Conservation (phyloP, 495 filamentous ascomycete species). For the Trichoderma parareesei region DNA sequence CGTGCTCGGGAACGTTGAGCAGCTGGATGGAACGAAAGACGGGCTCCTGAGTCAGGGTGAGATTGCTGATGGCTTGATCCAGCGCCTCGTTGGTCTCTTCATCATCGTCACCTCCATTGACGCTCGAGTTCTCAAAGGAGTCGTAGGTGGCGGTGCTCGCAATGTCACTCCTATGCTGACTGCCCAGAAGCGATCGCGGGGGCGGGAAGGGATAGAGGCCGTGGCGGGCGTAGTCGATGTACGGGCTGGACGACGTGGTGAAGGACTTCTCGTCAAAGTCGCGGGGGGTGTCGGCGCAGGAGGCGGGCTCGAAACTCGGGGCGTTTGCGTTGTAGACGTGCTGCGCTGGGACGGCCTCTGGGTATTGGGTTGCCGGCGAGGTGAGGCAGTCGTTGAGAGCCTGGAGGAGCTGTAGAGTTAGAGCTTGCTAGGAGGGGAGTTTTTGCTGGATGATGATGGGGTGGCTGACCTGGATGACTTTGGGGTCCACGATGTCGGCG, state of each 20-base stretch:
- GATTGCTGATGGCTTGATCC: background rate
- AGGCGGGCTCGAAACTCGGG: background rate
- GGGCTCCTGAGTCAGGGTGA: background rate
- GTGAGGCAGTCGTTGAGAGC: background rate
- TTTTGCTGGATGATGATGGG: background rate
- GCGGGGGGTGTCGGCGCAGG: background rate
- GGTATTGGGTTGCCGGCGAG: background rate
- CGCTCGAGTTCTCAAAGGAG: background rate
- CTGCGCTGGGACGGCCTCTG: background rate
- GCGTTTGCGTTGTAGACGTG: background rate
- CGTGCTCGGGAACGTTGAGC: background rate
- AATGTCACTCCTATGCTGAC: background rate
- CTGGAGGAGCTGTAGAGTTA: background rate
- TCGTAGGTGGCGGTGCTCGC: background rate
- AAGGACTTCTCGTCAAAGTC: background rate
- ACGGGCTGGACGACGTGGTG: background rate
- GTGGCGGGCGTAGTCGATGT: constrained; percentile 6
- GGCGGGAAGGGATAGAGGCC: background rate
- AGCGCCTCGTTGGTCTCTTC: background rate
- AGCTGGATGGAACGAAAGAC: background rate
- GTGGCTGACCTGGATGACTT: background rate
- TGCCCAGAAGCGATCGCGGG: background rate
- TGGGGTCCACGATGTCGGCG: background rate
- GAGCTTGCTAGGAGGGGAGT: background rate
- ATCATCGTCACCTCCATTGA: background rate